phyloP scores from a whole-genome alignment of 73 alveolate species.

The Tetrahymena borealis region DNA sequence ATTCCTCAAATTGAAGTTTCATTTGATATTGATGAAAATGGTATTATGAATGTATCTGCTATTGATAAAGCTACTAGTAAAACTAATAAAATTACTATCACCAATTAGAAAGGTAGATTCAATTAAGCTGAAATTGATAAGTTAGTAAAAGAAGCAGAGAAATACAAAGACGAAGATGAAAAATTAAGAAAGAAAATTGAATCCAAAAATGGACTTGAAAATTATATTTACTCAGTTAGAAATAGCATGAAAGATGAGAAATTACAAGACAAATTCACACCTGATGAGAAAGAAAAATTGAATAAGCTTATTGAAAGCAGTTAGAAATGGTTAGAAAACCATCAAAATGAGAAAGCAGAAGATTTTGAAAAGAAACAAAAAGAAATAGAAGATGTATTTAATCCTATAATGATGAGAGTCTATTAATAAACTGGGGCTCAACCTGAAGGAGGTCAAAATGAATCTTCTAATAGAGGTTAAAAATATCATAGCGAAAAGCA shows the following conservation, averaged over 20 bases:
- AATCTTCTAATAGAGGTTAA: slow-evolving; percentile 48
- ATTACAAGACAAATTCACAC: slow-evolving; percentile 53
- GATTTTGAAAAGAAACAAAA: slow-evolving; percentile 75
- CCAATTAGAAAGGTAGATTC: slow-evolving; percentile 86
- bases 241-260: slow-evolving; percentile 76
- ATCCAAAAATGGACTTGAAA: slow-evolving; percentile 64
- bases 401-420: slow-evolving; percentile 88
- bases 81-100: slow-evolving; percentile 82
- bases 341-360: slow-evolving; percentile 52
- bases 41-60: slow-evolving; percentile 86
- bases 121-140: slow-evolving; percentile 77
- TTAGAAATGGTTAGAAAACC: slow-evolving; percentile 50
- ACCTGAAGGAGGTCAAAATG: slow-evolving; percentile 53
- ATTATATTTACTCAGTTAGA: slow-evolving; percentile 49
- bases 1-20: slow-evolving; percentile 88
- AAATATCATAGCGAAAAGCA: background rate
- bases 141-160: slow-evolving; percentile 78
- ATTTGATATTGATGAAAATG: slow-evolving; percentile 86
- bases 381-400: slow-evolving; percentile 70
- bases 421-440: slow-evolving; percentile 86
- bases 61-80: slow-evolving; percentile 93
- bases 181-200: slow-evolving; percentile 57
- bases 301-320: slow-evolving; percentile 37
- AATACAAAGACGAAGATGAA: slow-evolving; percentile 67
- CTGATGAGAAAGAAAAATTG: slow-evolving; percentile 41